Percentiles rank a stretch among this genome's conserved stretches.
Evolutionary conservation across 371 early-diverging fungal species (phyloP).

Genomic region (Syncephalastrum sp.): DNA sequence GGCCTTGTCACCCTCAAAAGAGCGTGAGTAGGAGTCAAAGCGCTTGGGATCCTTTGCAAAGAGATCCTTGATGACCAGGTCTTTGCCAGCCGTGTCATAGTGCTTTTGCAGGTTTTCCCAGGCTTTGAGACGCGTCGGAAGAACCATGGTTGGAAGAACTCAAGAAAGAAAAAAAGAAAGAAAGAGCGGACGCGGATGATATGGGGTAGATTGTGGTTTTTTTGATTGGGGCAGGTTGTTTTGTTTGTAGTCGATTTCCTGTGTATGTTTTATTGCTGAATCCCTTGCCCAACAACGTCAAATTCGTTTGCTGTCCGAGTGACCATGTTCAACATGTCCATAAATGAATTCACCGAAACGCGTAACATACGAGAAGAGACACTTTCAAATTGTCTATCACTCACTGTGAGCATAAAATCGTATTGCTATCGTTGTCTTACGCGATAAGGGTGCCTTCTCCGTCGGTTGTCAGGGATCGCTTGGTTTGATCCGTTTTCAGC

Average conservation of each 20-base stretch:
- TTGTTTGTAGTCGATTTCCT: not conserved
- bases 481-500: conserved; percentile 44
- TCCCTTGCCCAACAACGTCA: conserved; percentile 8
- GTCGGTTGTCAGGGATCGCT: conserved; percentile 18
- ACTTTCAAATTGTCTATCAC: conserved; percentile 40
- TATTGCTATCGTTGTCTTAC: conserved; percentile 5
- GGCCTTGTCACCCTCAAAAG: conserved; percentile 65
- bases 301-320: conserved; percentile 46
- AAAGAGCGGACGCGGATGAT: not conserved
- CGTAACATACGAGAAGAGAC: conserved; percentile 45
- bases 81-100: conserved; percentile 76
- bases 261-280: too few relatives aligned
- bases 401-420: not conserved
- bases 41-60: conserved; percentile 76
- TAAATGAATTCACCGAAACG: conserved; percentile 49
- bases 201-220: not conserved
- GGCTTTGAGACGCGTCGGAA: conserved; percentile 68
- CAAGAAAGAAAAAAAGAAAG: conserved; percentile 2
- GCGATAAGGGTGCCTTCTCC: conserved; percentile 9
- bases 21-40: conserved; percentile 74
- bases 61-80: conserved; percentile 73
- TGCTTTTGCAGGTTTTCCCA: conserved; percentile 88
- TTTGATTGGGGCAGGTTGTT: not conserved
- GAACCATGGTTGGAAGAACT: conserved; percentile 49
- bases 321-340: conserved; percentile 51